Conservation (phyloP, 805 yeast genomes). For the Lachancea meyersii region DNA sequence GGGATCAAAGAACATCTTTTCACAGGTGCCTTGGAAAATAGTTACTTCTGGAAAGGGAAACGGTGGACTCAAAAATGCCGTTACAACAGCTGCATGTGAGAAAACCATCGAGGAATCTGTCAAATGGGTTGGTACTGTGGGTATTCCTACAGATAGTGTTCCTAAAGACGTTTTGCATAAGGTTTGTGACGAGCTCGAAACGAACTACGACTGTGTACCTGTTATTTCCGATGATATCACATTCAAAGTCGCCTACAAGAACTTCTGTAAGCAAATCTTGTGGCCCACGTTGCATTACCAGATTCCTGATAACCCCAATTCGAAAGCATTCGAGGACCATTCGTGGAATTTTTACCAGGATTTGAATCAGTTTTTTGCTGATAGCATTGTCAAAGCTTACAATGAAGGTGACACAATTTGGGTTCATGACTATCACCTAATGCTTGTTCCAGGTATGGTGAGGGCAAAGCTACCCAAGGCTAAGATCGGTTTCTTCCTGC, state of each 20-base stretch:
- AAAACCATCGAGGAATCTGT: conserved; percentile 35
- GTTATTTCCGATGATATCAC: conserved; percentile 72
- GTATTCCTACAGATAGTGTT: conserved; percentile 83
- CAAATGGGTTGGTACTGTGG: conserved; percentile 85
- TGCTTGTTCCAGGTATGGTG: conserved; percentile 81
- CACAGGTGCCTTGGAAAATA: conserved; percentile 64
- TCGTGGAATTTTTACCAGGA: conserved; percentile 81
- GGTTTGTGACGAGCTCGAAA: conserved; percentile 43
- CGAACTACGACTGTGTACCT: conserved; percentile 52
- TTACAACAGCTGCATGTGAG: conserved; percentile 49
- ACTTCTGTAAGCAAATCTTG: conserved; percentile 86
- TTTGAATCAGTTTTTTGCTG: conserved; percentile 75
- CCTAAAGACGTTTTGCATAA: conserved; percentile 48
- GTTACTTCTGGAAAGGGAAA: conserved; percentile 71
- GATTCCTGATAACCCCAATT: conserved; percentile 89
- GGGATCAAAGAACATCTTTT: conserved; percentile 35
- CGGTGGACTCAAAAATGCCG: conserved; percentile 82
- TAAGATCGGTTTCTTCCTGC: conserved; percentile 85
- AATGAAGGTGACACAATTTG: conserved; percentile 74
- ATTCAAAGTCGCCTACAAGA: conserved; percentile 84
- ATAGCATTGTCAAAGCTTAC: conserved; percentile 60
- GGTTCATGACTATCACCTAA: conserved; percentile 90
- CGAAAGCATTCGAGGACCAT: conserved; percentile 92
- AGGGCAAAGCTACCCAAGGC: conserved; percentile 68
- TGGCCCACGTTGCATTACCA: conserved; percentile 97